Evolutionary conservation across 495 filamentous ascomycete species (phyloP), one percentile per base, ranked within the genome.

Genomic region (Podospora pseudocomata): DNA sequence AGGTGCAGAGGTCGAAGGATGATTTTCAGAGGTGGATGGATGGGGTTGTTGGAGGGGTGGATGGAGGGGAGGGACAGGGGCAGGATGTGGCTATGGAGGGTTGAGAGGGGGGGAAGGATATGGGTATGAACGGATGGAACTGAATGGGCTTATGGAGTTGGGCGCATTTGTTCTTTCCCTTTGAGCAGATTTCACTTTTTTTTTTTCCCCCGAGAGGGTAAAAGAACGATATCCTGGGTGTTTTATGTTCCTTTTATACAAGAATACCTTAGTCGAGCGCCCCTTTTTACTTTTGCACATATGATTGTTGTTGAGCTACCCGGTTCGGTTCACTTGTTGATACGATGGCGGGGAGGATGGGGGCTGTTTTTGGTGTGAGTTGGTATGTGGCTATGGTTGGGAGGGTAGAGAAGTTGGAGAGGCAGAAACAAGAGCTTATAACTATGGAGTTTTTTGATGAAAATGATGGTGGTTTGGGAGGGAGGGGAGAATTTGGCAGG

Each of bases 1-100:
- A 91, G 63, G 91, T 93, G 54, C 87, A 92, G 67, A 85, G 85
- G 69, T 83, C 81, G 20, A 92, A 92, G 68, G 82, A 87, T 69
- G 84, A 83, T 3, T 92, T 87, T 78, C 72, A 79, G 71, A 81
- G 77, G 71, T 86, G 82, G 82, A 79, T 77, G 58, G 80, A 83
- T 15, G 79, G 76, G 1, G 70, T 79, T 28, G 53, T 70, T 64
- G 67, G 19, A 63, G 20, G 20, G 53, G 63, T 34, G 60, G 57
- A 49, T 66, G 67, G 44, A 27, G 62, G 55, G 39, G 67, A 44
- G 26, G 20, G 20, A 23, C 20, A 23, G 20, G 20, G 20, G 20
- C 20, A 23, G 20, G 72, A 74, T 57, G 67, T 70, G 13, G 72
- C 73, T 19, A 75, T 75, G 70, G 74, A 77, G 62, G 74, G 69